Evolutionary conservation across 768 basidiomycete genomes (phyloP).

Genomic region (Solioccasus polychromus): DNA sequence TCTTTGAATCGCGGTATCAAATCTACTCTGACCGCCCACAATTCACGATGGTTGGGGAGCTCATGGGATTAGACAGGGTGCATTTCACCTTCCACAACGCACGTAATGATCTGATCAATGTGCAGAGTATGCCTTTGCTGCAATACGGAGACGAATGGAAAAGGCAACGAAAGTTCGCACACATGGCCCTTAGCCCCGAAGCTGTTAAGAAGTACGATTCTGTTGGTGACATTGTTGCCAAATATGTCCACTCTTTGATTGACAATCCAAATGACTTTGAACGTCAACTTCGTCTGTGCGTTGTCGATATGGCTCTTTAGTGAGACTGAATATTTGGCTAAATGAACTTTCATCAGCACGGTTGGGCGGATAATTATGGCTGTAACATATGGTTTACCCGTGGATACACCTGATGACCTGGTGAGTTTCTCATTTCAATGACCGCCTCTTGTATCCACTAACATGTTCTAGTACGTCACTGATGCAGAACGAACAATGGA

Average conservation of each 20-base stretch:
- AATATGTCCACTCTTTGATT: conserved; percentile 14
- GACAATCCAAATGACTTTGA: conserved; percentile 17
- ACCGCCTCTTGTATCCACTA: not conserved
- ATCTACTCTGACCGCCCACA: conserved; percentile 33
- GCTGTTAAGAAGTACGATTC: conserved; percentile 33
- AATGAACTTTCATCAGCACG: not conserved
- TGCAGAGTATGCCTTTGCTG: conserved; percentile 23
- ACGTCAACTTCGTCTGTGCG: conserved; percentile 21
- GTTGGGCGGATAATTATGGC: conserved; percentile 19
- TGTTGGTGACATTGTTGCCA: conserved; percentile 28
- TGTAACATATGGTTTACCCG: conserved; percentile 26
- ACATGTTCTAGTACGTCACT: conserved; percentile 24
- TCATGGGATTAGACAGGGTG: conserved; percentile 26
- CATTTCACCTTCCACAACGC: not conserved
- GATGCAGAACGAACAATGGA: conserved; percentile 27
- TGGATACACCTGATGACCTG: conserved; percentile 16
- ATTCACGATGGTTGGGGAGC: conserved; percentile 36
- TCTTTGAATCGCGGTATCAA: conserved; percentile 26
- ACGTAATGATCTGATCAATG: not conserved
- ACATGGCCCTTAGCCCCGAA: conserved; percentile 26
- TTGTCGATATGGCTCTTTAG: not conserved
- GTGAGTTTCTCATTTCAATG: conserved; percentile 3
- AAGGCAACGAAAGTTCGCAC: conserved; percentile 28
- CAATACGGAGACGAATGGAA: conserved; percentile 21
- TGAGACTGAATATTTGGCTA: not conserved